phyloP scores from a whole-genome alignment of 176 grass and related monocot genomes.

The Pharus latifolius region DNA sequence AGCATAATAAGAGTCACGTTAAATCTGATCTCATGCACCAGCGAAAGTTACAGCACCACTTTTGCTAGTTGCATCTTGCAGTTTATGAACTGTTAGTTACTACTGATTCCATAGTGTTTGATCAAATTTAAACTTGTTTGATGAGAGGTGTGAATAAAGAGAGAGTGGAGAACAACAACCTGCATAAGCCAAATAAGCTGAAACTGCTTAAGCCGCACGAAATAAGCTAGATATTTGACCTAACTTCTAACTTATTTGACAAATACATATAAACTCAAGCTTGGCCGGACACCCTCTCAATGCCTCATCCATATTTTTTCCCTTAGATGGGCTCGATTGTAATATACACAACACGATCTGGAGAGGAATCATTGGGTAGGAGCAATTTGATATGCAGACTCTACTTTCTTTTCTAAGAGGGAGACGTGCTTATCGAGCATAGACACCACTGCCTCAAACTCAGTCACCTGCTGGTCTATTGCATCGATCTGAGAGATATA shows the following conservation, averaged over 20 bases:
- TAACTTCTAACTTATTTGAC: too few species aligned
- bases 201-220: too few species aligned
- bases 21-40: neutral
- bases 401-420: slow-evolving; percentile 79
- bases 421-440: slow-evolving; percentile 81
- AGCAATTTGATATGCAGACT: slow-evolving; percentile 34
- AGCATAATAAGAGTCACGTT: neutral
- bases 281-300: too few species aligned
- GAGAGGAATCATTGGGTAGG: slow-evolving; percentile 17
- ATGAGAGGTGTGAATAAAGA: too few species aligned
- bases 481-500: slow-evolving; percentile 56
- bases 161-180: too few species aligned
- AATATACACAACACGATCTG: neutral
- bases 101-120: too few species aligned
- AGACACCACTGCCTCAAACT: slow-evolving; percentile 85
- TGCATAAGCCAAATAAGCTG: too few species aligned
- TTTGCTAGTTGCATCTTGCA: too few species aligned
- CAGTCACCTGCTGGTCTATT: slow-evolving; percentile 76
- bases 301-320: neutral
- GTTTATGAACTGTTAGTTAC: too few species aligned
- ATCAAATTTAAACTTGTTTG: too few species aligned
- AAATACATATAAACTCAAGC: too few species aligned
- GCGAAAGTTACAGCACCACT: slow-evolving; percentile 5
- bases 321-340: neutral
- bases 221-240: too few species aligned